Percentiles rank a stretch among this genome's conserved stretches.
Conservation (phyloP, 2,329 filamentous ascomycete genomes). For the Pyrenophora graminea region DNA sequence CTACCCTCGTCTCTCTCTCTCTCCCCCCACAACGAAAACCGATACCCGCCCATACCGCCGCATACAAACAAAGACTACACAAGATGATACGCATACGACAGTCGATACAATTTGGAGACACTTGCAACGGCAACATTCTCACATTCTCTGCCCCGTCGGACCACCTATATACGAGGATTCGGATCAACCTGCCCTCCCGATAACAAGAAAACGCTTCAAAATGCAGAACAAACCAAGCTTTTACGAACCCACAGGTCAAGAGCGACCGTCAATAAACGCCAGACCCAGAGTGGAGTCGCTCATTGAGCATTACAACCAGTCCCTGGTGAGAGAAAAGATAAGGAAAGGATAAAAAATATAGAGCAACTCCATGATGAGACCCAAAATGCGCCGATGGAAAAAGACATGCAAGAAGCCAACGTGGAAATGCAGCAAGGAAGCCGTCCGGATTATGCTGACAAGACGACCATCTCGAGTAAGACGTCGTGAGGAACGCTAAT, state of each 20-base stretch:
- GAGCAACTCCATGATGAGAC: constrained; percentile 26
- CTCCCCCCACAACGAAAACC: constrained; percentile 4
- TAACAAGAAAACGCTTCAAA: constrained; percentile 36
- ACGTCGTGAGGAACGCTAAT: constrained; percentile 23
- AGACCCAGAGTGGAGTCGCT: constrained; percentile 36
- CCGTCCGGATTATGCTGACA: constrained; percentile 38
- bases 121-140: constrained; percentile 13
- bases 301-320: constrained; percentile 41
- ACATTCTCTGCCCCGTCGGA: constrained; percentile 28
- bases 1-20: neutral
- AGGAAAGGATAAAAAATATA: constrained; percentile 25
- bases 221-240: constrained; percentile 41
- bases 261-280: constrained; percentile 31
- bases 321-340: constrained; percentile 27
- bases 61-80: constrained; percentile 11
- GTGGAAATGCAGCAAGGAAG: constrained; percentile 41
- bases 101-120: constrained; percentile 11
- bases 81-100: constrained; percentile 15
- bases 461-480: constrained; percentile 17
- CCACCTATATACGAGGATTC: constrained; percentile 32
- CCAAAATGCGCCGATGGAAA: constrained; percentile 32
- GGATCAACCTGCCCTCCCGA: constrained; percentile 21
- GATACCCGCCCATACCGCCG: constrained; percentile 5
- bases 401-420: constrained; percentile 39
- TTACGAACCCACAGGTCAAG: constrained; percentile 33